phyloP scores from a whole-genome alignment of 2,329 filamentous ascomycete species.

The Cyanodermella asteris region DNA sequence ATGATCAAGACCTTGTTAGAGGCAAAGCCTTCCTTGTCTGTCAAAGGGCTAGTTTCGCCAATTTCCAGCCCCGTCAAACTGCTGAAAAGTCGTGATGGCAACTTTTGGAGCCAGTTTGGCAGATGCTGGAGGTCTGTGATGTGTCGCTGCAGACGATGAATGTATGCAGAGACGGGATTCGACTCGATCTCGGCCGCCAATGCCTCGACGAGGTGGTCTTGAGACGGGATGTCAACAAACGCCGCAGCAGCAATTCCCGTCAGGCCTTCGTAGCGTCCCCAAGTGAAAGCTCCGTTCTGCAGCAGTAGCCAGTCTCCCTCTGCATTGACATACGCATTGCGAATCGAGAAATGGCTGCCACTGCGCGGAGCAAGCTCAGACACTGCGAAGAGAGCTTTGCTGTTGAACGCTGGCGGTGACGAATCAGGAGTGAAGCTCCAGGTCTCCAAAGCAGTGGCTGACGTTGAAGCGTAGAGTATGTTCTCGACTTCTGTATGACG shows the following conservation, averaged over 20 bases:
- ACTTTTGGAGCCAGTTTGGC: conserved; percentile 45
- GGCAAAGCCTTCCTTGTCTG: conserved; percentile 49
- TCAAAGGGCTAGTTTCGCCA: no score
- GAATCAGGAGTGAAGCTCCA: no score
- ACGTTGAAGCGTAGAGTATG: conserved; percentile 51
- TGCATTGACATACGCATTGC: no score
- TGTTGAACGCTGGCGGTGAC: conserved; percentile 27
- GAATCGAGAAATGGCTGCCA: no score
- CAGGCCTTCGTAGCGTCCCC: conserved; percentile 65
- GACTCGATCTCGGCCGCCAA: conserved; percentile 72
- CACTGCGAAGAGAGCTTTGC: conserved; percentile 37
- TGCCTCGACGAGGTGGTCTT: conserved; percentile 54
- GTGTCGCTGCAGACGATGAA: conserved; percentile 70
- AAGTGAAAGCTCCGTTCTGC: conserved; percentile 58
- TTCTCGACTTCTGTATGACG: conserved; percentile 57
- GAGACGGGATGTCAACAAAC: conserved; percentile 56
- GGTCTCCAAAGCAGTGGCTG: conserved; percentile 51
- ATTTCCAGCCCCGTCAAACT: conserved; percentile 30
- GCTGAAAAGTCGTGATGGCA: conserved; percentile 47
- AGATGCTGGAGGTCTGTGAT: conserved; percentile 54
- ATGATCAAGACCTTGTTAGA: conserved; percentile 71
- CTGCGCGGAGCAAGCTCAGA: conserved; percentile 74
- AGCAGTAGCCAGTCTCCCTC: conserved; percentile 65
- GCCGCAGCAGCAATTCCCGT: conserved; percentile 58
- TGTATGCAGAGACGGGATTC: conserved; percentile 59